Evolutionary conservation across 139 green algal genomes (phyloP).

Genomic region (Zygnema cylindricum): DNA sequence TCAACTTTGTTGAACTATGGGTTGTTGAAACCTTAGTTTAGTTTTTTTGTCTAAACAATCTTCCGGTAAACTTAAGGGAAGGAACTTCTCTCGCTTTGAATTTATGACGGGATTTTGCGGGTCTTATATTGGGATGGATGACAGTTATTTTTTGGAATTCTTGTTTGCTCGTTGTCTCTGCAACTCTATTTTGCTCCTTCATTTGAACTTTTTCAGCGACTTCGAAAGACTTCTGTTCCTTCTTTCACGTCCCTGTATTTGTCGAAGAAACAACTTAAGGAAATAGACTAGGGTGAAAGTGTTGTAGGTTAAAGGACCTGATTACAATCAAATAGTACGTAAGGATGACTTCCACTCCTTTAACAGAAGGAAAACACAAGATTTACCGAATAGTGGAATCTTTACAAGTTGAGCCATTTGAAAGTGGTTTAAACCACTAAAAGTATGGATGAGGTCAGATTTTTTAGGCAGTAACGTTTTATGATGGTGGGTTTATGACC

Average conservation of each 20-base stretch:
- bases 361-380: too few species aligned
- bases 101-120: neutral
- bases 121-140: neutral
- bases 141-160: constrained; percentile 71
- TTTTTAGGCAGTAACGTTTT: too few species aligned
- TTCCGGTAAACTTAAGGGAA: neutral
- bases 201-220: neutral
- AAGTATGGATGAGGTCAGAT: too few species aligned
- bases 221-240: neutral
- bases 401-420: too few species aligned
- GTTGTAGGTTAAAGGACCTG: too few species aligned
- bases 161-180: constrained; percentile 65
- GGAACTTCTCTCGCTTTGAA: neutral
- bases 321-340: too few species aligned
- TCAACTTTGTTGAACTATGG: neutral
- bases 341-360: too few species aligned
- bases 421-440: too few species aligned
- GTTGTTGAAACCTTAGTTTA: neutral
- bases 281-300: neutral
- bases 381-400: too few species aligned
- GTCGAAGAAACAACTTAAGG: neutral
- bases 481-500: too few species aligned
- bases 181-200: constrained; percentile 63
- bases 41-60: neutral
- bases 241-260: neutral